phyloP scores from a whole-genome alignment of 495 filamentous ascomycete genomes.

The Neurospora sp. region DNA sequence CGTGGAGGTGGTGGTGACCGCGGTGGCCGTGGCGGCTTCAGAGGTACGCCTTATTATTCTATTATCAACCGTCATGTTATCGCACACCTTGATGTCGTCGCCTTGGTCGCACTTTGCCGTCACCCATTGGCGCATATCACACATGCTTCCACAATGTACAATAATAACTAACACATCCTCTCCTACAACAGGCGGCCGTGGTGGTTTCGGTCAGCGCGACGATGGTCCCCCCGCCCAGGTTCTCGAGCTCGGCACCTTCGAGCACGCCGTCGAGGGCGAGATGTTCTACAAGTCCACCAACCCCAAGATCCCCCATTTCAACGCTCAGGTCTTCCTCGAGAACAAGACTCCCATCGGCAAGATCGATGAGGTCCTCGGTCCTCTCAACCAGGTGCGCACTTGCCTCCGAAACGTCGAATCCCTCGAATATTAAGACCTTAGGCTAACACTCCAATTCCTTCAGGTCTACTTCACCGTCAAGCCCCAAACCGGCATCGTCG shows the following conservation, averaged over 20 bases:
- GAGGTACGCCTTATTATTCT: neutral
- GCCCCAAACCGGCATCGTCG: slow-evolving; percentile 87
- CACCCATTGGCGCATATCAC: neutral
- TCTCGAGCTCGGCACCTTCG: slow-evolving; percentile 79
- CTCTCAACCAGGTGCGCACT: slow-evolving; percentile 60
- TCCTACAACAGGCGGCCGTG: slow-evolving; percentile 27
- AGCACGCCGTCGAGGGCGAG: slow-evolving; percentile 93
- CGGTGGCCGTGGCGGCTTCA: neutral
- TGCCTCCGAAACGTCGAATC: neutral
- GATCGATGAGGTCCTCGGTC: slow-evolving; percentile 90
- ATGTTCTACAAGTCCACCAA: slow-evolving; percentile 91
- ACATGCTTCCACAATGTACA: neutral
- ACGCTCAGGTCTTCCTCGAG: slow-evolving; percentile 95
- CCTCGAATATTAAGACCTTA: no score
- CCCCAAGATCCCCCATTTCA: slow-evolving; percentile 96
- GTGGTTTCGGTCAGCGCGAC: slow-evolving; percentile 43
- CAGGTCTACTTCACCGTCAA: slow-evolving; percentile 93
- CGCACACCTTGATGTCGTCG: neutral
- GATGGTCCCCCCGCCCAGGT: slow-evolving; percentile 44
- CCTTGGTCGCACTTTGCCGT: neutral
- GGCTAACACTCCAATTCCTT: neutral
- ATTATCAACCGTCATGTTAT: neutral
- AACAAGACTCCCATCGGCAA: slow-evolving; percentile 92
- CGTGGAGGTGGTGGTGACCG: neutral
- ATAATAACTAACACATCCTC: neutral